These are phyloP conservation scores for Ustilago cynodontis DNA, from an alignment of 1,284 basidiomycete genomes.

Conservation along the genomic window DNA sequence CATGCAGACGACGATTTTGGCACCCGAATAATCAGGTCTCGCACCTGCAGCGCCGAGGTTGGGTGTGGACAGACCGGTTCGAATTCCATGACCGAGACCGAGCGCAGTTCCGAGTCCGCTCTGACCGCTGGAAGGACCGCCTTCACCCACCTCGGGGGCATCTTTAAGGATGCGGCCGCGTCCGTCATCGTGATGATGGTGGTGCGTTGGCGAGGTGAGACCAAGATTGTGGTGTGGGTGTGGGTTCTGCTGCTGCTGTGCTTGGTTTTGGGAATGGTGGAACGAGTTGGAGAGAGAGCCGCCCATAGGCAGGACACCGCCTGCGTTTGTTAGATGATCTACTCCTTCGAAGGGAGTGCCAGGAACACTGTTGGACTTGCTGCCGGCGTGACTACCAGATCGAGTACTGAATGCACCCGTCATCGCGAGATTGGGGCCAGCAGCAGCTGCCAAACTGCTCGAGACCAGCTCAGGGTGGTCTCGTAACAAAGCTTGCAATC, in stretches of 20 bases:
- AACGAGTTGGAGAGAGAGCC: conserved; percentile 48
- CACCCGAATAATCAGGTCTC: conserved; percentile 97
- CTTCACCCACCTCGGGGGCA: conserved; percentile 51
- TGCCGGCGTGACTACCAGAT: conserved; percentile 42
- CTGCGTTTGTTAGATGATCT: conserved; percentile 17
- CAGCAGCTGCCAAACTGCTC: conserved; percentile 60
- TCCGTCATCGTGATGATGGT: conserved; percentile 23
- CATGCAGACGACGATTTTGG: conserved; percentile 98
- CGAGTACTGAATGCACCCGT: conserved; percentile 42
- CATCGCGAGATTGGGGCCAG: conserved; percentile 55
- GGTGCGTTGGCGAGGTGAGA: conserved; percentile 16
- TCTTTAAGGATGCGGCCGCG: conserved; percentile 47
- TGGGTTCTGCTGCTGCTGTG: conserved; percentile 23
- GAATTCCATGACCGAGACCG: conserved; percentile 44
- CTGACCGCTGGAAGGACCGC: conserved; percentile 35
- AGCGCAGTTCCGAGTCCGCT: conserved; percentile 49
- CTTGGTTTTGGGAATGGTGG: conserved; percentile 32
- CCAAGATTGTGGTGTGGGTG: conserved; percentile 15
- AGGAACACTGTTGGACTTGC: conserved; percentile 44
- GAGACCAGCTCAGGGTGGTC: conserved; percentile 69
- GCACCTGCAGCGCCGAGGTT: conserved; percentile 76
- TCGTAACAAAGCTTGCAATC: conserved; percentile 65
- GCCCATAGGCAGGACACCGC: conserved; percentile 29
- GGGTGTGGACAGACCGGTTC: conserved; percentile 44
- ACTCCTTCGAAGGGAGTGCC: conserved; percentile 38